Base-by-base conservation (phyloP, 1,284 basidiomycete genomes). In the Cutaneotrichosporon mucoides region DNA sequence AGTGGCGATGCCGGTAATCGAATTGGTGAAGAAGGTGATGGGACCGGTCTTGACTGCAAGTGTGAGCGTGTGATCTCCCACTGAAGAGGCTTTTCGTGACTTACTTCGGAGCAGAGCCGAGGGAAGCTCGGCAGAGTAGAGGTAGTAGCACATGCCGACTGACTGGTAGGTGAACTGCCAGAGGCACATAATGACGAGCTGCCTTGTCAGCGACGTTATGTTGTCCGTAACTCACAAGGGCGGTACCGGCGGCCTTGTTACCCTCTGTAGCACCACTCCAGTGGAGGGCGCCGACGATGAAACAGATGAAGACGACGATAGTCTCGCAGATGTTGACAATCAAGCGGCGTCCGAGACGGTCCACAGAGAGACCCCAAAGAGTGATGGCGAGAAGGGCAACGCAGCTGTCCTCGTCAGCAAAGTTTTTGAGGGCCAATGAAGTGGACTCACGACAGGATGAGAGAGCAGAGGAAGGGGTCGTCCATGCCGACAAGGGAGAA, bases 111-210 rank as follows among this genome's bases (percentile, higher is more conserved):
- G 53, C n/a, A 63, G 36, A 2, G 68, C 68, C 1, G 66, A 59
- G 4, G 68, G 68, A 1, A 69, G 55, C 42, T 69, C 68, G 9
- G 68, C 63, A 1, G 64, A 65, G 60, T 60, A 69, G 7, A 68
- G 55, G 51, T 66, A 66, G 35, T 66, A 57, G 5, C 61, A 65
- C 61, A 65, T 66, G 34, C 40, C 49, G 24, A 55, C 44, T 5
- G 55, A 15, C 52, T 63, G 63, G 56, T 63, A 66, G 13, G 58
- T 43, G 37, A 66, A 65, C 2, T 61, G 58, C 67, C 67, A 68
- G 36, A 68, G n/a, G 24, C 66, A 67, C 52, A 61, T 65, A 40
- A 67, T 63, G 24, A 53, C 61, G 4, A 65, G 57, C 63, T 64
- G 51, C 6, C 1, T 12, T 5, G 36, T 47, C 6, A 49, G 53